These are phyloP conservation scores for Coprinopsis sp. DNA, from an alignment of 768 basidiomycete genomes.

Conservation along the genomic window DNA sequence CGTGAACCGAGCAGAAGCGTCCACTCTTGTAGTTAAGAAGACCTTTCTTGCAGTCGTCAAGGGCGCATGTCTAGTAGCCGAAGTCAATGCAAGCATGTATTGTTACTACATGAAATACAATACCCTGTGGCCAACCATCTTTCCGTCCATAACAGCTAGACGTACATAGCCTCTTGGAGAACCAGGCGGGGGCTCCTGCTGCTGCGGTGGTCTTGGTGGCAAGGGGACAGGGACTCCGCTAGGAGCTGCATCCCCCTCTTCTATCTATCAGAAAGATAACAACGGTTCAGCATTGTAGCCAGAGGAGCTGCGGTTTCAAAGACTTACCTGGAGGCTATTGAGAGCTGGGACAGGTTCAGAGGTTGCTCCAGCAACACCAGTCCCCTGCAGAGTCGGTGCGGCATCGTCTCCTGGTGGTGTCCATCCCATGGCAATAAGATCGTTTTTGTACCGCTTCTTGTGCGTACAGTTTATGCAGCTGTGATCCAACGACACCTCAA, in stretches of 20 bases:
- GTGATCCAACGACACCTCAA: constrained; percentile 12
- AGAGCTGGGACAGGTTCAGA: too few species aligned
- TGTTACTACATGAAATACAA: background rate
- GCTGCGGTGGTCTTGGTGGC: background rate
- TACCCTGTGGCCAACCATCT: constrained; percentile 20
- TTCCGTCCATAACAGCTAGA: constrained; percentile 30
- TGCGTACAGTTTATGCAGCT: constrained; percentile 18
- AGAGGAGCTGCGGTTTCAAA: too few species aligned
- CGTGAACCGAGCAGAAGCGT: constrained; percentile 24
- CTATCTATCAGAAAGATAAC: background rate
- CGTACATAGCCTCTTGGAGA: constrained; percentile 17
- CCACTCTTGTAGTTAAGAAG: constrained; percentile 26
- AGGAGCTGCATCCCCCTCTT: background rate
- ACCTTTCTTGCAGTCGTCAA: constrained; percentile 15
- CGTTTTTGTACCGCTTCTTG: constrained; percentile 16
- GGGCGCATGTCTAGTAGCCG: constrained; percentile 20
- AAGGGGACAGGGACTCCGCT: background rate
- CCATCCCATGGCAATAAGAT: constrained; percentile 10
- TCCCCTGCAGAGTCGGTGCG: background rate
- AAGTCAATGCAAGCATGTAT: background rate
- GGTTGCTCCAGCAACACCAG: constrained; percentile 4
- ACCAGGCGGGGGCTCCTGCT: background rate
- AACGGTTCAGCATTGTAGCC: too few species aligned
- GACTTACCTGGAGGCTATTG: too few species aligned
- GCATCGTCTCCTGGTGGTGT: background rate